A percentile compares a stretch with the other conserved stretches of the same genome.
These are phyloP conservation scores for Eucalyptus pauciflora DNA, from an alignment of 345 rosid species.

Conservation along the genomic window DNA sequence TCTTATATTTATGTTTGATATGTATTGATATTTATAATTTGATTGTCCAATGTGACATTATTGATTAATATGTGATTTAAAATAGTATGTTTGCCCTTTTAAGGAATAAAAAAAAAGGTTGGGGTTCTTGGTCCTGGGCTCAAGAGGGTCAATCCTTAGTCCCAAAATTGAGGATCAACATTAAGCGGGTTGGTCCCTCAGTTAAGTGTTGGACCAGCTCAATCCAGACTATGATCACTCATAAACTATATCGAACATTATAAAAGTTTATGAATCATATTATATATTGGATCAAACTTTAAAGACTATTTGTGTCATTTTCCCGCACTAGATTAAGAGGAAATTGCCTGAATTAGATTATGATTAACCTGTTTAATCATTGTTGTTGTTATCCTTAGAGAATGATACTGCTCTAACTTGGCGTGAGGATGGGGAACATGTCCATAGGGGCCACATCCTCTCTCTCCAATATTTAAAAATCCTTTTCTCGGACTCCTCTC, in stretches of 20 bases:
- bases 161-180: no score
- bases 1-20: no score
- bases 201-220: no score
- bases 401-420: neutral
- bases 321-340: neutral
- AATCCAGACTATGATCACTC: no score
- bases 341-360: neutral
- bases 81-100: no score
- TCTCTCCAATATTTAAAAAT: neutral
- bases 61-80: no score
- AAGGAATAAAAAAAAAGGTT: no score
- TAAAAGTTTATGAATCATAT: neutral
- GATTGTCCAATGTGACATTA: no score
- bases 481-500: neutral
- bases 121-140: rapidly evolving
- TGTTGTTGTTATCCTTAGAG: neutral
- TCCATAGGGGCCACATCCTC: neutral
- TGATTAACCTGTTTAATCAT: neutral
- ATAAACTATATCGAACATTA: neutral
- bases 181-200: rapidly evolving
- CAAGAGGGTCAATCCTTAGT: rapidly evolving
- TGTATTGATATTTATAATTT: no score
- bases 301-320: neutral
- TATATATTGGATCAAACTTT: no score
- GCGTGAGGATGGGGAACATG: neutral